phyloP scores from a whole-genome alignment of 805 yeast species.

The Barnettozyma sp. region DNA sequence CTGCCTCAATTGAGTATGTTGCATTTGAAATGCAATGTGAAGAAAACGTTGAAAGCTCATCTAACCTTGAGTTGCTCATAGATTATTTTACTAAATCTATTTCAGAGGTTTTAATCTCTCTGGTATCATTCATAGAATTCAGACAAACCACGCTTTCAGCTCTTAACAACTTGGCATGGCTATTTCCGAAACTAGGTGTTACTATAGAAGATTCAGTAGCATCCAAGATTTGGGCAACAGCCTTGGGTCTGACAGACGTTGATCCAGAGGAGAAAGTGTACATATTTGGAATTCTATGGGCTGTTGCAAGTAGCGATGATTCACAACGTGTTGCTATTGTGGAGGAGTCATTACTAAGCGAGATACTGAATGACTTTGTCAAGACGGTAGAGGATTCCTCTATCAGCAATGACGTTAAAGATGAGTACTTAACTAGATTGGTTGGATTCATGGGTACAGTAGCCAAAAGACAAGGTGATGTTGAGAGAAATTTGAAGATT shows the following conservation, averaged over 20 bases:
- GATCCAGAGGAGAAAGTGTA: constrained; percentile 29
- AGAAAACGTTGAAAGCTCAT: constrained; percentile 1
- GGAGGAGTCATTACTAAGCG: constrained; percentile 24
- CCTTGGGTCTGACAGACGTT: constrained; percentile 16
- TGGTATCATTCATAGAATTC: constrained; percentile 38
- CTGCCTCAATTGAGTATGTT: constrained; percentile 61
- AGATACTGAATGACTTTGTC: constrained; percentile 20
- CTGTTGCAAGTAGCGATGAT: constrained; percentile 28
- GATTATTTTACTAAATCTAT: constrained; percentile 19
- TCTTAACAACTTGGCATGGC: constrained; percentile 68
- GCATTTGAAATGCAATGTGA: constrained; percentile 25
- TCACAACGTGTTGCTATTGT: constrained; percentile 13
- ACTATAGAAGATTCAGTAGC: constrained; percentile 9
- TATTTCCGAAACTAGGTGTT: constrained; percentile 24
- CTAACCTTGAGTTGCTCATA: constrained; percentile 14
- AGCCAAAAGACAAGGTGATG: constrained; percentile 40
- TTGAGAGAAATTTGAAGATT: constrained; percentile 38
- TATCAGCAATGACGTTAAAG: constrained; percentile 22
- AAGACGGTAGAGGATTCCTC: constrained; percentile 11
- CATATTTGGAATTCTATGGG: constrained; percentile 40
- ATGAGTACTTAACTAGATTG: constrained; percentile 36
- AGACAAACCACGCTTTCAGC: constrained; percentile 53
- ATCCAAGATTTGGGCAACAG: constrained; percentile 11
- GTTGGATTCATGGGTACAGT: constrained; percentile 48
- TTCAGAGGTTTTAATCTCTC: constrained; percentile 34